phyloP scores from a whole-genome alignment of 768 basidiomycete genomes.

The Rhodocollybia butyracea region DNA sequence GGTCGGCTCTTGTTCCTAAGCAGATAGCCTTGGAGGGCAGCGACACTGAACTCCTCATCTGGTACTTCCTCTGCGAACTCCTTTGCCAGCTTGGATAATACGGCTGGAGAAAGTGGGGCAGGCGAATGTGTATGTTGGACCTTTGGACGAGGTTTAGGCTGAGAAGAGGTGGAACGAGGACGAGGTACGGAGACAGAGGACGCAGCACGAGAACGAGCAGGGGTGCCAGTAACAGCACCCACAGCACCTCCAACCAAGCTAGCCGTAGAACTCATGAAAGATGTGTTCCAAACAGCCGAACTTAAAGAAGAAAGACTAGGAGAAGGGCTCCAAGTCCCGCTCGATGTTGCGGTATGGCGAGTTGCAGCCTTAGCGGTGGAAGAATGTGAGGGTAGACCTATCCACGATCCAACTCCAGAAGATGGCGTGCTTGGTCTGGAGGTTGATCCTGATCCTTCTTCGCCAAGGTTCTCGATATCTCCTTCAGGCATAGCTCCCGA shows the following conservation, averaged over 20 bases:
- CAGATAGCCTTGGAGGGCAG: slow-evolving; percentile 86
- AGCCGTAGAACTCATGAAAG: slow-evolving; percentile 4
- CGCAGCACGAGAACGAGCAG: slow-evolving; percentile 38
- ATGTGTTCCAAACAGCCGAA: slow-evolving; percentile 2
- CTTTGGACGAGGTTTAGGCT: slow-evolving; percentile 54
- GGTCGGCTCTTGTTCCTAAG: slow-evolving; percentile 84
- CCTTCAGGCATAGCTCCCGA: neutral
- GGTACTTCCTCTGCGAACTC: slow-evolving; percentile 80
- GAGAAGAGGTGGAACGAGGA: slow-evolving; percentile 47
- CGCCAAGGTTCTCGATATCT: neutral
- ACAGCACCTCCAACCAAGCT: slow-evolving; percentile 1
- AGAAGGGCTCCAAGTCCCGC: slow-evolving; percentile 4
- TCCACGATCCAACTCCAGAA: neutral
- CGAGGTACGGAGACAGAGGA: slow-evolving; percentile 5
- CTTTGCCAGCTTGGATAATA: slow-evolving; percentile 68
- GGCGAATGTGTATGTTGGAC: slow-evolving; percentile 51
- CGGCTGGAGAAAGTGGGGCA: slow-evolving; percentile 61
- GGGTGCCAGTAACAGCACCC: slow-evolving; percentile 14
- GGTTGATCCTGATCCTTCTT: neutral
- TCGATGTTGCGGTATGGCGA: neutral
- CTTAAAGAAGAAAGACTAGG: neutral
- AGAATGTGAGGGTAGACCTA: neutral
- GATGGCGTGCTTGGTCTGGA: neutral
- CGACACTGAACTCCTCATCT: slow-evolving; percentile 84
- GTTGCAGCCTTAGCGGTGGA: neutral